Conservation (phyloP, 257 asterid genomes). For the Solanum virginianum region DNA sequence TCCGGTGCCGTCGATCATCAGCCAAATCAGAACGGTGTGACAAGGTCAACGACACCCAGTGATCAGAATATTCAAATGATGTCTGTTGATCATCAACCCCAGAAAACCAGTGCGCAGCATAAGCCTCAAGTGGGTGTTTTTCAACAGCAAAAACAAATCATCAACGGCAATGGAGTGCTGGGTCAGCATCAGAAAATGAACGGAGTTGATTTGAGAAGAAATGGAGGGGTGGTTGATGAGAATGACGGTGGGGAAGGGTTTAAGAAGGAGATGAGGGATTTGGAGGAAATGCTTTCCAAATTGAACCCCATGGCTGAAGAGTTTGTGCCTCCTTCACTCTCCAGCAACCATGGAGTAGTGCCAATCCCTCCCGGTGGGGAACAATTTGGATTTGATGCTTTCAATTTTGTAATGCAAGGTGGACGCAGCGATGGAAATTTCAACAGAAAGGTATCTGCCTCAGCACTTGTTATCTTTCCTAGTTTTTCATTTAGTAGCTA, state of each 20-base stretch:
- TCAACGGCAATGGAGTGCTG: background rate
- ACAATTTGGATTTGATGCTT: conserved; percentile 45
- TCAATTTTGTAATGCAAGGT: conserved; percentile 32
- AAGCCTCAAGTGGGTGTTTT: background rate
- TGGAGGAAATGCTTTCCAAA: conserved; percentile 46
- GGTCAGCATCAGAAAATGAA: background rate
- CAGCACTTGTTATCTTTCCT: background rate
- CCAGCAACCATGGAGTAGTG: conserved; percentile 1
- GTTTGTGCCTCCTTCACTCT: conserved; percentile 50
- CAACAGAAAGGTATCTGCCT: conserved; percentile 48
- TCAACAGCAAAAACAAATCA: background rate
- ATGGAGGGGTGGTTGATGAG: background rate
- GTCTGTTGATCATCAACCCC: background rate
- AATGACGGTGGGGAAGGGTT: conserved; percentile 14
- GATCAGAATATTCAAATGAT: background rate
- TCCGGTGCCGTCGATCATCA: background rate
- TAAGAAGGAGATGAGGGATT: conserved; percentile 39
- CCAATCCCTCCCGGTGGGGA: conserved; percentile 12
- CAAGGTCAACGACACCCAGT: background rate
- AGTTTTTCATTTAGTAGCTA: background rate
- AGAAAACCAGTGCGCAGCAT: background rate
- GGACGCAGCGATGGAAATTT: conserved; percentile 42
- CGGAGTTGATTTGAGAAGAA: background rate
- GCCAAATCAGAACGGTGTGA: background rate
- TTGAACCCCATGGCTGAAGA: conserved; percentile 63